phyloP scores from a whole-genome alignment of 768 basidiomycete genomes.

The Podaxis sp. region DNA sequence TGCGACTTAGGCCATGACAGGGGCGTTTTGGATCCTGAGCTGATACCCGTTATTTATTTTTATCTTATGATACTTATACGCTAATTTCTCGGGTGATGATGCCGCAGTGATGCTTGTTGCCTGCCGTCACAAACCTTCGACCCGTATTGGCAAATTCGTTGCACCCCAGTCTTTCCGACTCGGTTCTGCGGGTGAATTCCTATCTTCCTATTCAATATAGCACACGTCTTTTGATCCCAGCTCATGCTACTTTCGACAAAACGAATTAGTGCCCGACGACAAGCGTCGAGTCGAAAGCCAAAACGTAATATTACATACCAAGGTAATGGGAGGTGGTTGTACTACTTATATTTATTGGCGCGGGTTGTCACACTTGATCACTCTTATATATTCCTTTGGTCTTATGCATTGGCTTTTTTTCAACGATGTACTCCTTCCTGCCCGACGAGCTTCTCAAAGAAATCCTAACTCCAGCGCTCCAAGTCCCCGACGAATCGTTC shows the following conservation, averaged over 20 bases:
- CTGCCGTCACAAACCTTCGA: too few relatives aligned
- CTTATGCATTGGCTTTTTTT: neutral
- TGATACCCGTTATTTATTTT: neutral
- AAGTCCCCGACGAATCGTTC: constrained; percentile 16
- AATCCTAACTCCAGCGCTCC: constrained; percentile 15
- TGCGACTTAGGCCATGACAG: neutral
- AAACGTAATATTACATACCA: too few relatives aligned
- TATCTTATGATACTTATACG: neutral
- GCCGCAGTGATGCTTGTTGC: too few relatives aligned
- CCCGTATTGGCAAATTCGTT: neutral
- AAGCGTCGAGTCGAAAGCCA: too few relatives aligned
- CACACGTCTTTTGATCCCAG: too few relatives aligned
- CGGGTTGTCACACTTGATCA: neutral
- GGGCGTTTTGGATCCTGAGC: neutral
- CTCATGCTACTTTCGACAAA: too few relatives aligned
- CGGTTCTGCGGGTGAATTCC: too few relatives aligned
- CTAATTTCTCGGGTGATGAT: too few relatives aligned
- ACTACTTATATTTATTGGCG: too few relatives aligned
- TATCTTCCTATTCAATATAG: too few relatives aligned
- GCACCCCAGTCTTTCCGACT: neutral
- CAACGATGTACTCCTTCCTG: constrained; percentile 2
- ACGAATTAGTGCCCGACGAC: too few relatives aligned
- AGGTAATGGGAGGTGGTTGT: too few relatives aligned
- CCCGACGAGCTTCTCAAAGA: constrained; percentile 16
- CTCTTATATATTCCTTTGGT: neutral